Evolutionary conservation across 805 yeast genomes (phyloP).

Genomic region (Candida maris): DNA sequence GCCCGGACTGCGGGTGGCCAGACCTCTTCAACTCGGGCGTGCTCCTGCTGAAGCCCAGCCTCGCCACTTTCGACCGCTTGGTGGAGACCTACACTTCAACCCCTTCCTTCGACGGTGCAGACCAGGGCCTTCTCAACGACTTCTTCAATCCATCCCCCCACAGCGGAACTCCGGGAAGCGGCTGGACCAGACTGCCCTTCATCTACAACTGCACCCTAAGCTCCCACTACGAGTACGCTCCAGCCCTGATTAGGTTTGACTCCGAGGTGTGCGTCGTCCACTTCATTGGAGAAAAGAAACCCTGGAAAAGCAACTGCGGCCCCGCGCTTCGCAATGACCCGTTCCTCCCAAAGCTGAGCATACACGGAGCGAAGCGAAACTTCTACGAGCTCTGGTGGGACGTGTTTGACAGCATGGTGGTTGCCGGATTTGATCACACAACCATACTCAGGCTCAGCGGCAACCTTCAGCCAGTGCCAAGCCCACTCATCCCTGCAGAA

Average conservation of each 20-base stretch:
- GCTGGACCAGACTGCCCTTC: conserved; percentile 82
- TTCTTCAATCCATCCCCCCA: conserved; percentile 43
- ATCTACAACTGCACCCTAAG: conserved; percentile 72
- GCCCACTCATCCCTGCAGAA: neutral
- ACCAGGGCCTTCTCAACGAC: conserved; percentile 84
- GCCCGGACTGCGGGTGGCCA: conserved; percentile 90
- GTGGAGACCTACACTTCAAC: conserved; percentile 24
- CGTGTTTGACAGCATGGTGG: conserved; percentile 15
- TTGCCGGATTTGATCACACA: conserved; percentile 14
- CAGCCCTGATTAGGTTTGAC: conserved; percentile 29
- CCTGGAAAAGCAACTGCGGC: conserved; percentile 23
- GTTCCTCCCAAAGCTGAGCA: conserved; percentile 10
- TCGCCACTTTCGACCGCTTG: conserved; percentile 40
- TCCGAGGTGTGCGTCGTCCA: conserved; percentile 51
- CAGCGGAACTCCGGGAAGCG: conserved; percentile 15
- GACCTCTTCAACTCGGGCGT: conserved; percentile 85
- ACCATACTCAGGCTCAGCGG: conserved; percentile 21
- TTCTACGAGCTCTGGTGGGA: conserved; percentile 32
- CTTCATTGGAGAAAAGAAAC: conserved; percentile 63
- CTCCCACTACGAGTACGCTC: conserved; percentile 33
- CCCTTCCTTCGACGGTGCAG: conserved; percentile 77
- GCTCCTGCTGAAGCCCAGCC: conserved; percentile 54
- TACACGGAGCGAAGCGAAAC: conserved; percentile 15
- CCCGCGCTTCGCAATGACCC: conserved; percentile 7
- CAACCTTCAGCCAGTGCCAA: conserved; percentile 21